These are phyloP conservation scores for Colletotrichum aenigma DNA, from an alignment of 2,329 filamentous ascomycete species.

Conservation along the genomic window DNA sequence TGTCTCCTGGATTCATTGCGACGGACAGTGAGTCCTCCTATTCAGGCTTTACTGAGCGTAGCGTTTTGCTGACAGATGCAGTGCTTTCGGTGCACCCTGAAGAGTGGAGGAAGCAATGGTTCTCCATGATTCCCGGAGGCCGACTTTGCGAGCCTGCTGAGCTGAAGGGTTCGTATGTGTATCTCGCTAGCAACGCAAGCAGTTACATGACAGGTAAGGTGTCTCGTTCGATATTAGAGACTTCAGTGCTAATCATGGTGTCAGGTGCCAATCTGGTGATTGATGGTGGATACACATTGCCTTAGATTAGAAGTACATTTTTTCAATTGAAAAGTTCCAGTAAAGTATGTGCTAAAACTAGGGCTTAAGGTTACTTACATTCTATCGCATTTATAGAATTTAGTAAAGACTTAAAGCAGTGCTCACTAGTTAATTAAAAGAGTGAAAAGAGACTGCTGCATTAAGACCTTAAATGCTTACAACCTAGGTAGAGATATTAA, in stretches of 20 bases:
- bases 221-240: not conserved
- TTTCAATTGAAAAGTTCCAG: not conserved
- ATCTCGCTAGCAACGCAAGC: conserved; percentile 40
- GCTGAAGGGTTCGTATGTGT: conserved; percentile 63
- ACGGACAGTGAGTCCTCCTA: conserved; percentile 1
- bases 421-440: no score
- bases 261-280: conserved; percentile 49
- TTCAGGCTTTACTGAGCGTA: no score
- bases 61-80: not conserved
- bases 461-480: no score
- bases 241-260: not conserved
- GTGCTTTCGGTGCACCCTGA: conserved; percentile 45
- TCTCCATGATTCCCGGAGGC: conserved; percentile 12
- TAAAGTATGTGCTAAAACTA: not conserved
- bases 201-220: conserved; percentile 41
- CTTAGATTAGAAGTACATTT: conserved; percentile 36
- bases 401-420: no score
- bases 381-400: not conserved
- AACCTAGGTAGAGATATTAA: no score
- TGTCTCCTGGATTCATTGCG: conserved; percentile 18
- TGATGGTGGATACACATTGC: conserved; percentile 61
- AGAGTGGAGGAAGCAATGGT: conserved; percentile 54
- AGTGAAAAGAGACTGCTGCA: no score
- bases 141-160: conserved; percentile 19
- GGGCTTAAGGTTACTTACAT: fast-evolving